Evolutionary conservation across 805 yeast species (phyloP).

Genomic region (Barnettozyma sucrosica): DNA sequence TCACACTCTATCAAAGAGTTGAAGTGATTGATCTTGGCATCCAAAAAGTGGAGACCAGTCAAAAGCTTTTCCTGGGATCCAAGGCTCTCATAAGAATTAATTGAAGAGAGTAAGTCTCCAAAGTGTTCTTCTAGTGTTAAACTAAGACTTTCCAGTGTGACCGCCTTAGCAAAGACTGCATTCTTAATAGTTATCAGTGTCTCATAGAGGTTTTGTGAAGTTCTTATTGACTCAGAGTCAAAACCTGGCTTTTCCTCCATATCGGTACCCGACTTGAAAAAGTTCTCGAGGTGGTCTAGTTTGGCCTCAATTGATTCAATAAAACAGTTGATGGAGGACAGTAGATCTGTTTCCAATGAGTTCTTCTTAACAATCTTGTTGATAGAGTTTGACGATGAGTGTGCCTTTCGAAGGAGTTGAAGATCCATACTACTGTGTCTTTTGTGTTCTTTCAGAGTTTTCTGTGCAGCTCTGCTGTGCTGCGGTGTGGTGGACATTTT

Average conservation of each 20-base stretch:
- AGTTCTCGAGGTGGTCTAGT: constrained; percentile 21
- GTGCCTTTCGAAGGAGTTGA: constrained; percentile 19
- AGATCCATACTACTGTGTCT: constrained; percentile 20
- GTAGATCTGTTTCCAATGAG: constrained; percentile 19
- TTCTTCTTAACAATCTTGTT: constrained; percentile 22
- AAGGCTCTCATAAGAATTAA: constrained; percentile 18
- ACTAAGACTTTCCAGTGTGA: constrained; percentile 21
- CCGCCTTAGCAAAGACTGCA: constrained; percentile 19
- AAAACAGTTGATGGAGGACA: constrained; percentile 21
- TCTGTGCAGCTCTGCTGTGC: background rate
- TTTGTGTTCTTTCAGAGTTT: constrained; percentile 4
- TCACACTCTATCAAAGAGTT: constrained; percentile 29
- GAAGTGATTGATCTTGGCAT: constrained; percentile 36
- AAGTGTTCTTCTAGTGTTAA: constrained; percentile 24
- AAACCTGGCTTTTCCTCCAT: constrained; percentile 1
- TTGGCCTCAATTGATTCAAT: constrained; percentile 24
- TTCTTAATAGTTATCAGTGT: constrained; percentile 24
- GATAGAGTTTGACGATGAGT: constrained; percentile 22
- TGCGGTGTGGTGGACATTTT: background rate
- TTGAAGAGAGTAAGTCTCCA: constrained; percentile 20
- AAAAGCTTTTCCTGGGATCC: constrained; percentile 29
- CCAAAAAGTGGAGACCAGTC: constrained; percentile 33
- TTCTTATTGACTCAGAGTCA: constrained; percentile 17
- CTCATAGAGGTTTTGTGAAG: constrained; percentile 23
- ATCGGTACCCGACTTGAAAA: constrained; percentile 12